These are phyloP conservation scores for Acanthamoeba sp. DNA, from an alignment of 208 protist genomes.

Conservation along the genomic window DNA sequence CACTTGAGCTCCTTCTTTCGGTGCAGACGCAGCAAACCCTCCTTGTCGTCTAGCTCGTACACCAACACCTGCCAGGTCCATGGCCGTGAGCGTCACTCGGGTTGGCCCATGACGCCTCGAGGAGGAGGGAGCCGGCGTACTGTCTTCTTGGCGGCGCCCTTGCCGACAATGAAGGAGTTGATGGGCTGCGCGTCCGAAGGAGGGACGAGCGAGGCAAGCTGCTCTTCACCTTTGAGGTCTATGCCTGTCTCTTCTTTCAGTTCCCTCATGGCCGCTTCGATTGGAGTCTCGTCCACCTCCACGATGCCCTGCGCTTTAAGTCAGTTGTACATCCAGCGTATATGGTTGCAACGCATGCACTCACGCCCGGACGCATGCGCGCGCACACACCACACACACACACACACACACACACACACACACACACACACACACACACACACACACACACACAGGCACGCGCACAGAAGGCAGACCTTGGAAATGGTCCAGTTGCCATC, in stretches of 20 bases:
- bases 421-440: background rate
- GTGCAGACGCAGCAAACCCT: background rate
- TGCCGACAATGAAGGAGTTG: constrained; percentile 6
- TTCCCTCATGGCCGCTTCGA: background rate
- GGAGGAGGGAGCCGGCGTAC: background rate
- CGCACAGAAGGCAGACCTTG: background rate
- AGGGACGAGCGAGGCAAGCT: background rate
- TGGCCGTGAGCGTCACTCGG: too few relatives aligned
- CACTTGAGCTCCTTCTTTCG: constrained; percentile 25
- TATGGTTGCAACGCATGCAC: too few relatives aligned
- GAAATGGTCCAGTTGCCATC: constrained; percentile 33
- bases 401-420: background rate
- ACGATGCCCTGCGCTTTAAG: too few relatives aligned
- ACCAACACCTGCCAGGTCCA: background rate
- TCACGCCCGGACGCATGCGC: too few relatives aligned
- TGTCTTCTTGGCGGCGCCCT: constrained; percentile 53
- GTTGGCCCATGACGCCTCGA: too few relatives aligned
- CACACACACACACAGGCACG: background rate
- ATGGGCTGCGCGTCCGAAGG: background rate
- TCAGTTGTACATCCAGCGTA: too few relatives aligned
- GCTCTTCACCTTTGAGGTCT: background rate
- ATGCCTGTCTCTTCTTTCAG: background rate
- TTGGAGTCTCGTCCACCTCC: background rate
- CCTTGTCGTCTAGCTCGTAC: background rate
- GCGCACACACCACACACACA: too few relatives aligned